Conservation (phyloP, 1,284 basidiomycete species). For the Ustilago vetiveriae region DNA sequence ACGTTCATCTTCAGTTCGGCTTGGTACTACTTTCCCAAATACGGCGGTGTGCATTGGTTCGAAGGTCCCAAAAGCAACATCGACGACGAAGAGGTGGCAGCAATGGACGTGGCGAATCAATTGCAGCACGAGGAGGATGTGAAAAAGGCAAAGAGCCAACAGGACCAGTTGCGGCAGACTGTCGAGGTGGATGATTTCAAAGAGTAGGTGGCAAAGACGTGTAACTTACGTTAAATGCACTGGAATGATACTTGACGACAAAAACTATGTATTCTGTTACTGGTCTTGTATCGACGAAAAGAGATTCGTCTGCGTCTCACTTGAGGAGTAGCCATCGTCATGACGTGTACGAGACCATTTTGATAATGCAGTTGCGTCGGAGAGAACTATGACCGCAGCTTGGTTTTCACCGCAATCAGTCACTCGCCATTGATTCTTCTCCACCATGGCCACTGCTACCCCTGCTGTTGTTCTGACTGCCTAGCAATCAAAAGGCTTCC, state of each 20-base stretch:
- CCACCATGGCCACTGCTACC: background rate
- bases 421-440: too few species aligned
- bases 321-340: too few species aligned
- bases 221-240: too few species aligned
- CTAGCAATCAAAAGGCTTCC: conserved; percentile 3
- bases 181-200: conserved; percentile 31
- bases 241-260: too few species aligned
- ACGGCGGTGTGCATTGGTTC: conserved; percentile 49
- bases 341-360: too few species aligned
- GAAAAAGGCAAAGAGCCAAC: conserved; percentile 25
- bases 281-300: too few species aligned
- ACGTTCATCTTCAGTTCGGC: conserved; percentile 37
- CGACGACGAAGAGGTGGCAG: conserved; percentile 36
- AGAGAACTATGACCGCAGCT: too few species aligned
- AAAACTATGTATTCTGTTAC: too few species aligned
- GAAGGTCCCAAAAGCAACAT: conserved; percentile 42
- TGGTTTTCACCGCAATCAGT: too few species aligned
- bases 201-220: too few species aligned
- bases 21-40: conserved; percentile 50
- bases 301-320: too few species aligned
- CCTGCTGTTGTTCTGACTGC: background rate
- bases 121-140: conserved; percentile 21
- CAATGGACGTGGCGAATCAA: conserved; percentile 19
- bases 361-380: too few species aligned
- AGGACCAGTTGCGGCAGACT: conserved; percentile 24